These are phyloP conservation scores for Xerocomus brunneocitrinus DNA, from an alignment of 768 basidiomycete species.

Conservation along the genomic window DNA sequence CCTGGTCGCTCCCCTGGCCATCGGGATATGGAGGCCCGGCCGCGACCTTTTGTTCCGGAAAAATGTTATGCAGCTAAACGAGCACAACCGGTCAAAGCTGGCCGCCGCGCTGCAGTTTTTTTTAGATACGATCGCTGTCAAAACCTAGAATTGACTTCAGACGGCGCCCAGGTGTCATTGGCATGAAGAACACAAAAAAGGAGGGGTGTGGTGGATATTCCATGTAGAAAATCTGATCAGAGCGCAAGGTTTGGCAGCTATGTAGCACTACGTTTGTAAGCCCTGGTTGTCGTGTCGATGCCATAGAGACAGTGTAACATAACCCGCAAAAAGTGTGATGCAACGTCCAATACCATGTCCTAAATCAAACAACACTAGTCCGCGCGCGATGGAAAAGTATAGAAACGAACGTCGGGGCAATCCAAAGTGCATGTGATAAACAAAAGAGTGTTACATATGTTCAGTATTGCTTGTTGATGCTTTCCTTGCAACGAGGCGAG, in stretches of 20 bases:
- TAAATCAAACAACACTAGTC: constrained; percentile 22
- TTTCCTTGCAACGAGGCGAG: background rate
- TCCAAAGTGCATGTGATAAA: constrained; percentile 22
- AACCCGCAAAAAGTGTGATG: no score
- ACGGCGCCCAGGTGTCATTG: background rate
- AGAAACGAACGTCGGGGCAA: constrained; percentile 20
- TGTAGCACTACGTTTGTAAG: background rate
- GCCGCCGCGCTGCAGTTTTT: background rate
- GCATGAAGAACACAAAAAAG: background rate
- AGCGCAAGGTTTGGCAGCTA: background rate
- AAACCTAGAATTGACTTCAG: background rate
- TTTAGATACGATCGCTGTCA: background rate
- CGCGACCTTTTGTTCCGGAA: background rate
- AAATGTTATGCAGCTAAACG: background rate
- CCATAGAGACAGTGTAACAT: no score
- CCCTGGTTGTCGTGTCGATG: no score
- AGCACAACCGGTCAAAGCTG: background rate
- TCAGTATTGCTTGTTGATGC: constrained; percentile 21
- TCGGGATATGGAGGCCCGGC: background rate
- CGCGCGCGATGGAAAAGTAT: constrained; percentile 4
- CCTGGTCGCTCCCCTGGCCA: background rate
- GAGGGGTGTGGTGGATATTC: background rate
- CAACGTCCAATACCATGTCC: constrained; percentile 15
- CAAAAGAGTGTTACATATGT: constrained; percentile 34
- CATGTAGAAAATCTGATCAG: background rate